Base-by-base conservation (phyloP, 148 eudicot species). In the Salicornia ramosissima region DNA sequence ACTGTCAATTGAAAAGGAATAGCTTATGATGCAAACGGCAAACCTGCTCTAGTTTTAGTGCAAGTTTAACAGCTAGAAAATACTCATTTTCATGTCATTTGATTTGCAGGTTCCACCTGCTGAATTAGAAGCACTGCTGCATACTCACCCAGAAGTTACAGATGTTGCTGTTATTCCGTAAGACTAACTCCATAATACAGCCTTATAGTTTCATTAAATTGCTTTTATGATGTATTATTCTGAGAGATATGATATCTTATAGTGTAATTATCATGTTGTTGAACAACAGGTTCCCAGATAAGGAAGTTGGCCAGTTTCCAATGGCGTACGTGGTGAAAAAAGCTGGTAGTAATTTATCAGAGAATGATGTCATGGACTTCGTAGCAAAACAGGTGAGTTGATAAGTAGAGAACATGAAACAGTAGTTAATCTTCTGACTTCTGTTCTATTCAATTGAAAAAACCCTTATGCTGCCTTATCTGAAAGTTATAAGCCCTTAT, bases 101-200 rank as follows among this genome's bases (percentile, higher is more conserved):
- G 29, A 16, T 57, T 59, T 68, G 8, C 60, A 89, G 97, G 96
- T 92, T 39, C 82, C 97, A 22, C 97, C 96, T 28, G 97, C 97
- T 67, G 97, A 92, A 71, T 73, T 92, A 36, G 97, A 92, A 72
- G 93, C 97, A 52, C 69, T 92, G 81, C 74, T 92, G 76, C 88
- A 87, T 34, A 82, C 93, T 72, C 97, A 92, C 68, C 91, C 93
- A 0, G 86, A 87, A 65, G 81, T 92, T 30, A 82, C 73, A 25
- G 97, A 95, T 76, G 93, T 85, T 72, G 99, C 97, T 82, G 99
- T 95, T 40, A 87, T 95, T 51, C 99, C 99, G 99, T 95, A 80
- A 91, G 91, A 36, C 70, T 65, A 29, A 11, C 70, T 49, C 39
- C 45, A 39, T 39, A 28, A 65, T n/a, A 21, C 7, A 24, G 21